Percentiles rank a stretch among this genome's conserved stretches.
phyloP scores from a whole-genome alignment of 2,329 filamentous ascomycete species.

The Magnaporthiopsis incrustans region DNA sequence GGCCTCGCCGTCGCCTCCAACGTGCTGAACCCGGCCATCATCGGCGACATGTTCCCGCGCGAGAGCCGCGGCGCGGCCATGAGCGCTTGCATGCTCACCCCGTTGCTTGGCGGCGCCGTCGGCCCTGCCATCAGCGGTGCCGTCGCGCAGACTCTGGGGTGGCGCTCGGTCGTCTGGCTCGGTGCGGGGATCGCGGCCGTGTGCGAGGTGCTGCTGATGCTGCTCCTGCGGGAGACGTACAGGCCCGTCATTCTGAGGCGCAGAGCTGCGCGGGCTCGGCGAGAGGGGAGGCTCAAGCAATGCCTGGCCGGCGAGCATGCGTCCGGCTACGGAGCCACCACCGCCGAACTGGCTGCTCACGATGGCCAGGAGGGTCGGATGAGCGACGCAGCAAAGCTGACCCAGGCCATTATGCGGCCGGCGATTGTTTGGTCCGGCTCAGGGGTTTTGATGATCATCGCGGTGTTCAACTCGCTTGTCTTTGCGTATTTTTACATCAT shows the following conservation, averaged over 20 bases:
- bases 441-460: constrained; percentile 33
- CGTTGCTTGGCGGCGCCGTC: constrained; percentile 23
- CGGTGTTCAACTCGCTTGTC: constrained; percentile 36
- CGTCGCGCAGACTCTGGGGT: constrained; percentile 22
- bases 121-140: constrained; percentile 26
- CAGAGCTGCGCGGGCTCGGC: not conserved
- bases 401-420: constrained; percentile 37
- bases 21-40: constrained; percentile 54
- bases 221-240: constrained; percentile 25
- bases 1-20: constrained; percentile 56
- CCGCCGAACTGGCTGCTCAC: constrained; percentile 28
- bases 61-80: constrained; percentile 45
- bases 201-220: constrained; percentile 17
- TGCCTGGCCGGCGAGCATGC: not conserved
- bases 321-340: not conserved
- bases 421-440: constrained; percentile 37
- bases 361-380: constrained; percentile 32
- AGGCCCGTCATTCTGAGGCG: constrained; percentile 36
- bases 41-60: constrained; percentile 55
- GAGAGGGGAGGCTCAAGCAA: not conserved
- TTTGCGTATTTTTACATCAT: constrained; percentile 48
- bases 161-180: constrained; percentile 26
- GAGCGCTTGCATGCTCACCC: constrained; percentile 23
- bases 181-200: constrained; percentile 17
- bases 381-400: constrained; percentile 24